phyloP scores from a whole-genome alignment of 805 yeast species.

The Barnettozyma populi region DNA sequence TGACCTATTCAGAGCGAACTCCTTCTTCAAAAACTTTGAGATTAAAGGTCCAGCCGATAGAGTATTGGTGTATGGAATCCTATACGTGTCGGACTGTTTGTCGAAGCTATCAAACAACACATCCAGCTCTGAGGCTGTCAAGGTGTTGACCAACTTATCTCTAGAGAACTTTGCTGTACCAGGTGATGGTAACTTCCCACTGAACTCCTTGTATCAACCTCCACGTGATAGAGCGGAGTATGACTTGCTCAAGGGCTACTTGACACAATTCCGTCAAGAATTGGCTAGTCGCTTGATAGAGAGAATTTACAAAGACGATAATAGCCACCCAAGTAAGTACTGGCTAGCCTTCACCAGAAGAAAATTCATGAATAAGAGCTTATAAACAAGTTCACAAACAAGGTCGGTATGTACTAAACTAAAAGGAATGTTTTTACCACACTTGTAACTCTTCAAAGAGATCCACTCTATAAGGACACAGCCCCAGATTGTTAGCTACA shows the following conservation, averaged over 20 bases:
- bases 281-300: conserved; percentile 73
- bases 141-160: conserved; percentile 75
- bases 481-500: conserved; percentile 39
- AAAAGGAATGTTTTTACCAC: conserved; percentile 42
- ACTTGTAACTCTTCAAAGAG: conserved; percentile 71
- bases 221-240: conserved; percentile 72
- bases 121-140: conserved; percentile 53
- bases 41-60: conserved; percentile 95
- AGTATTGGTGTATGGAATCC: conserved; percentile 85
- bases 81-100: conserved; percentile 82
- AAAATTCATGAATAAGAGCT: conserved; percentile 89
- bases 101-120: conserved; percentile 48
- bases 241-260: conserved; percentile 72
- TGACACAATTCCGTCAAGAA: conserved; percentile 94
- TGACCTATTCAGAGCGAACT: conserved; percentile 91
- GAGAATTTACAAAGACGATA: conserved; percentile 61
- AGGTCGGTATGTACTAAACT: neutral
- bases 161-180: conserved; percentile 88
- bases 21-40: conserved; percentile 95
- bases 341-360: conserved; percentile 97
- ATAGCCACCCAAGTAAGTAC: conserved; percentile 68
- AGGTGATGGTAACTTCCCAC: conserved; percentile 92
- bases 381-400: conserved; percentile 38
- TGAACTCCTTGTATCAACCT: conserved; percentile 70
- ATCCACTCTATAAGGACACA: conserved; percentile 49